phyloP scores from a whole-genome alignment of 2,329 filamentous ascomycete genomes.

The Pyricularia pennisetigena region DNA sequence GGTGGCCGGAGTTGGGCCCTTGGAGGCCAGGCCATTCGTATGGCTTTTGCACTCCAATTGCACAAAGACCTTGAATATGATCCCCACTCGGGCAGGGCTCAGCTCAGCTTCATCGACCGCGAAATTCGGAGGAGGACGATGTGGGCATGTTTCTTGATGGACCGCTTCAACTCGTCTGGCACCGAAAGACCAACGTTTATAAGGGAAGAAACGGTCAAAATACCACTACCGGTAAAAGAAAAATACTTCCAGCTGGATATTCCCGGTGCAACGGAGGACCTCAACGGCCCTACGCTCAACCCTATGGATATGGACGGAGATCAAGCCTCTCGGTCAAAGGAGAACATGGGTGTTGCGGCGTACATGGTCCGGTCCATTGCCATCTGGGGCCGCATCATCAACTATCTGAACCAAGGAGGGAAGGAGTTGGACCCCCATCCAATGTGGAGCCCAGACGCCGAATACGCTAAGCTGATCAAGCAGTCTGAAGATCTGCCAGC shows the following conservation, averaged over 20 bases:
- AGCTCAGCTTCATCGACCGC: slow-evolving; percentile 81
- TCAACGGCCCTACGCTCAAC: slow-evolving; percentile 61
- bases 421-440: slow-evolving; percentile 67
- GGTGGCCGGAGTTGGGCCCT: slow-evolving; percentile 94
- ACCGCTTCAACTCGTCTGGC: slow-evolving; percentile 92
- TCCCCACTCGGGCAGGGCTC: slow-evolving; percentile 53
- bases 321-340: slow-evolving; percentile 54
- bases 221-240: slow-evolving; percentile 86
- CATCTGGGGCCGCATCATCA: slow-evolving; percentile 82
- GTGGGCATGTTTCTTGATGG: slow-evolving; percentile 98
- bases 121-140: slow-evolving; percentile 90
- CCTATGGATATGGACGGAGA: slow-evolving; percentile 53
- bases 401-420: slow-evolving; percentile 83
- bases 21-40: slow-evolving; percentile 87
- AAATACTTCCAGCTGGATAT: slow-evolving; percentile 86
- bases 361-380: slow-evolving; percentile 81
- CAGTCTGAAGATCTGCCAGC: slow-evolving; percentile 62
- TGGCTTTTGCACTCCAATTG: slow-evolving; percentile 92
- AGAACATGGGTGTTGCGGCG: slow-evolving; percentile 90
- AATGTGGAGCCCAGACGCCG: slow-evolving; percentile 76
- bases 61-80: slow-evolving; percentile 87
- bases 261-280: slow-evolving; percentile 73
- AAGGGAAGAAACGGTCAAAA: slow-evolving; percentile 77
- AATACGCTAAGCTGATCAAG: slow-evolving; percentile 59
- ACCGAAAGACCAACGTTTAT: slow-evolving; percentile 88